Evolutionary conservation across 176 grass and related monocot genomes (phyloP), one percentile per base, ranked within the genome.

Genomic region (Cymbopogon citratus): DNA sequence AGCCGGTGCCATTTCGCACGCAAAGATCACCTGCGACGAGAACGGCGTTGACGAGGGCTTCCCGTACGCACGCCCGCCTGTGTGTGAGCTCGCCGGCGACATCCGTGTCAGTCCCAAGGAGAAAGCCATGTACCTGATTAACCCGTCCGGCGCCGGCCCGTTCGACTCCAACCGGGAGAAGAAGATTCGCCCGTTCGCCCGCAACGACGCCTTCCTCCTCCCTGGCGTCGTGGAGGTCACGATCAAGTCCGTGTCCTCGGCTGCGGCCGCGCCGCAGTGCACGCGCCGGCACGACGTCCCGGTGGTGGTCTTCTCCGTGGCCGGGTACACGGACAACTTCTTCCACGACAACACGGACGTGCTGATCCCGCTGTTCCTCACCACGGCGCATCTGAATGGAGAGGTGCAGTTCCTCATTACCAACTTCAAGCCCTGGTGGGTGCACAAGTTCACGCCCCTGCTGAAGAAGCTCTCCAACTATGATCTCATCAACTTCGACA

Each of bases 311-410:
- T 97, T 97, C 87, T 97, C 94, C 7, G 81, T 89, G 25, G 87
- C 91, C 14, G 94, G 91, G 6, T 94, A 97, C 89, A 94, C 94
- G 2, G 94, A 93, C 26, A 97, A 97, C 88, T 90, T 97, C 85
- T 97, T 97, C 85, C 94, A 97, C 76, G 94, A 97, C 87, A 90
- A 92, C 71, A 84, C 94, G 6, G 94, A 97, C 79, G 89, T 97
- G 51, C 69, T 97, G 35, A 94, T 97, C 74, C 94, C 94, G 12
- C 83, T 97, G 1, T 97, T 97, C 89, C 82, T 97, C 18, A 88
- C 87, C 4, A 46, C 87, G 63, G 45, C 82, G 25, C 85, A 97
- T 60, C 78, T 87, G 12, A 77, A 87, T 5, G 94, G 94, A 24
- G 89, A 97, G 73, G 91, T 97, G 69, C 89, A 97, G 83, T 36